phyloP scores from a whole-genome alignment of 1,139 yeast species.

The Taphrina betulina region DNA sequence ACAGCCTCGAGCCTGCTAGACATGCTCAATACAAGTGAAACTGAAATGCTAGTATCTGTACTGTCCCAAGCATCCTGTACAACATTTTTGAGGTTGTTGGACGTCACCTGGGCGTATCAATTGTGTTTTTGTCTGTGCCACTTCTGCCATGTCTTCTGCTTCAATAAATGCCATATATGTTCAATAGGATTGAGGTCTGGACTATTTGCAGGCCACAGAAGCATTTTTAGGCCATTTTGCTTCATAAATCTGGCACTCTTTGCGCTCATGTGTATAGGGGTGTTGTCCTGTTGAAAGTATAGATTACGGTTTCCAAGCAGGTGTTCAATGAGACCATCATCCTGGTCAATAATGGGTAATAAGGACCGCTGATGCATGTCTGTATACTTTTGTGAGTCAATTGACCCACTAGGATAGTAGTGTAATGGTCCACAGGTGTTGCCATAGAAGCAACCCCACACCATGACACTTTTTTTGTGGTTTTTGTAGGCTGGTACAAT shows the following conservation, averaged over 20 bases:
- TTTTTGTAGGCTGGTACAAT: not conserved
- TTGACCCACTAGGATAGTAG: conserved; percentile 1
- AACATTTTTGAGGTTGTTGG: too few species aligned
- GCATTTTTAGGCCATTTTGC: not conserved
- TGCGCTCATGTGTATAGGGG: conserved; percentile 3
- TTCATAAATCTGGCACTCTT: not conserved
- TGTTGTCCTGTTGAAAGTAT: conserved; percentile 1
- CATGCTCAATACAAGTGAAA: too few species aligned
- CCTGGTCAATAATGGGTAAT: not conserved
- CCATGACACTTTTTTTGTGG: not conserved
- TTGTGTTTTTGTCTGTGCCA: too few species aligned
- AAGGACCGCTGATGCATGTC: not conserved
- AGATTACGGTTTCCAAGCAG: not conserved
- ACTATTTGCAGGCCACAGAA: conserved; percentile 3
- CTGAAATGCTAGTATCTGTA: too few species aligned
- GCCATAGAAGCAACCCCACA: not conserved
- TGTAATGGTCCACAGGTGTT: not conserved
- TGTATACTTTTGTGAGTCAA: conserved; percentile 1
- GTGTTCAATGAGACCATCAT: conserved; percentile 2
- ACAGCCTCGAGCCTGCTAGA: too few species aligned
- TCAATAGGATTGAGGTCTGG: conserved; percentile 6
- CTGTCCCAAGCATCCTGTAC: too few species aligned
- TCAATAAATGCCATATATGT: not conserved
- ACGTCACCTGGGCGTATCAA: too few species aligned
- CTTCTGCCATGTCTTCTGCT: not conserved